Percentiles rank a stretch among this genome's conserved stretches.
phyloP scores from a whole-genome alignment of 495 filamentous ascomycete genomes.

The Penicillium argentinense region DNA sequence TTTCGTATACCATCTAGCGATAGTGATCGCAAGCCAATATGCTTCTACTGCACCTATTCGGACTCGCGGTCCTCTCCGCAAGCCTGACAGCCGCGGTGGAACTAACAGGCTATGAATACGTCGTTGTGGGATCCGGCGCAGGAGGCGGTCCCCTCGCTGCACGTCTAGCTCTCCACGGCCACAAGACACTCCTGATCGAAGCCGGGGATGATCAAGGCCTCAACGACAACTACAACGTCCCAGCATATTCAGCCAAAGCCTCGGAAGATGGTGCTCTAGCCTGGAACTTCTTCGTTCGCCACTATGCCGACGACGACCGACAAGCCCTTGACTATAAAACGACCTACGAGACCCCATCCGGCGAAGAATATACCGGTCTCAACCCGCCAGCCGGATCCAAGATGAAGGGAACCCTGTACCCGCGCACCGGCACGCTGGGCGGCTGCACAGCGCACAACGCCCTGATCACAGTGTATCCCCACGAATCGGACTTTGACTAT shows the following conservation, averaged over 20 bases:
- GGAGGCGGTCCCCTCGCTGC: constrained; percentile 64
- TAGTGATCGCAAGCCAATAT: not conserved
- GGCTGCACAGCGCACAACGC: constrained; percentile 51
- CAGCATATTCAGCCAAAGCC: constrained; percentile 35
- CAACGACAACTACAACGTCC: constrained; percentile 36
- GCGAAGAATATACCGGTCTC: constrained; percentile 36
- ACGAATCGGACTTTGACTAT: constrained; percentile 48
- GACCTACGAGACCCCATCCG: constrained; percentile 40
- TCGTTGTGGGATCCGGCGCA: constrained; percentile 65
- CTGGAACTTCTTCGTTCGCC: constrained; percentile 52
- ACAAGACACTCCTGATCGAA: constrained; percentile 61
- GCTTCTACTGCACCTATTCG: constrained; percentile 11
- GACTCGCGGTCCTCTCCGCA: constrained; percentile 2
- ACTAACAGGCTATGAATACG: constrained; percentile 58
- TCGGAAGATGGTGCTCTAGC: constrained; percentile 38
- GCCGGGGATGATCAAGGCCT: constrained; percentile 61
- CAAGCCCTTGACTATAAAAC: constrained; percentile 47
- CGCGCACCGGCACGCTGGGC: constrained; percentile 47
- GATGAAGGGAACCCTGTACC: constrained; percentile 45
- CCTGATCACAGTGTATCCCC: constrained; percentile 41
- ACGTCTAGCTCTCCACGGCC: constrained; percentile 59
- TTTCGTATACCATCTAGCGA: too few relatives aligned
- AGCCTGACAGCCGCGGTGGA: constrained; percentile 4
- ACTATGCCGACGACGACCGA: constrained; percentile 39
- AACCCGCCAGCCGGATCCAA: constrained; percentile 39